phyloP scores from a whole-genome alignment of 1,284 basidiomycete genomes.

The Leccinum solheimii region DNA sequence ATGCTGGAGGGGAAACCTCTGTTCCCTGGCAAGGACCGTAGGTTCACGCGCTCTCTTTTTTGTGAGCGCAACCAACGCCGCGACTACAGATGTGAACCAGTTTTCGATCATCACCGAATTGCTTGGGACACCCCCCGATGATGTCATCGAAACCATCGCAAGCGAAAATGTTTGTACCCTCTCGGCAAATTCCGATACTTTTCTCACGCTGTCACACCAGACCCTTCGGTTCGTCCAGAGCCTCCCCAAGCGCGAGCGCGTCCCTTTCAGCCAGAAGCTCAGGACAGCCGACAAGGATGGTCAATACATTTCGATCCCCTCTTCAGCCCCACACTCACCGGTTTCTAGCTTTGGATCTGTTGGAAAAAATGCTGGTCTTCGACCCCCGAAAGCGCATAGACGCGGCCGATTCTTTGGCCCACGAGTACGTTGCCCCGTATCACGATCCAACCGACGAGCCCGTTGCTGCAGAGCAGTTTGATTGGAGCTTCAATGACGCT shows the following conservation, averaged over 20 bases:
- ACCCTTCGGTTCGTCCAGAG: conserved; percentile 99
- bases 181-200: not conserved
- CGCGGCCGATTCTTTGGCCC: conserved; percentile 86
- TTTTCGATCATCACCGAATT: conserved; percentile 99
- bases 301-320: conserved; percentile 34
- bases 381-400: conserved; percentile 97
- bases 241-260: conserved; percentile 92
- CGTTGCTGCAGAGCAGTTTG: conserved; percentile 91
- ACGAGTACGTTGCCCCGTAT: conserved; percentile 97
- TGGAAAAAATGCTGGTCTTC: conserved; percentile 99
- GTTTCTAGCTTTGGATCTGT: conserved; percentile 81
- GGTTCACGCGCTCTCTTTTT: conserved; percentile 35
- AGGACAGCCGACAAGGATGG: conserved; percentile 86
- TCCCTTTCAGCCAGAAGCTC: conserved; percentile 95
- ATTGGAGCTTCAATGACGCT: conserved; percentile 99
- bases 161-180: conserved; percentile 83
- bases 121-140: conserved; percentile 96
- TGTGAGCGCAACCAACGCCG: conserved; percentile 3
- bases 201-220: conserved; percentile 44
- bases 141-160: conserved; percentile 98
- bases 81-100: conserved; percentile 90
- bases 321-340: conserved; percentile 10
- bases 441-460: conserved; percentile 99
- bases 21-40: conserved; percentile 98
- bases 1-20: conserved; percentile 99